A percentile compares a stretch with the other conserved stretches of the same genome.
phyloP scores from a whole-genome alignment of 805 yeast species.

The Candida morakotiae region DNA sequence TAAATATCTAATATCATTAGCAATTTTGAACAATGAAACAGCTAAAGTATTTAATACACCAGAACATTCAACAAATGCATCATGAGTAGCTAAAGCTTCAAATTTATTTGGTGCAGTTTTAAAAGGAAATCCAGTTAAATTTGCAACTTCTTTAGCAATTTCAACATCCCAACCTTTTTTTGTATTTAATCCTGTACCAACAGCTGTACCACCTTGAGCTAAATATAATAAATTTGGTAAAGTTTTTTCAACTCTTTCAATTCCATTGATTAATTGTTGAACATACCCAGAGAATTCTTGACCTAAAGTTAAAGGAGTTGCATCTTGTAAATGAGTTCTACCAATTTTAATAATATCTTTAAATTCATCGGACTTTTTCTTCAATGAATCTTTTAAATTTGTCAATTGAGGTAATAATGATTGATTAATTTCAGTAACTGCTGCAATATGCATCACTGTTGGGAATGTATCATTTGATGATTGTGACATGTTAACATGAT shows the following conservation, averaged over 20 bases:
- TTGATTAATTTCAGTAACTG: slow-evolving; percentile 29
- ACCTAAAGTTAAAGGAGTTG: slow-evolving; percentile 38
- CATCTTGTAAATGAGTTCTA: slow-evolving; percentile 39
- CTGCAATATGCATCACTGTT: slow-evolving; percentile 40
- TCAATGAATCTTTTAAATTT: slow-evolving; percentile 30
- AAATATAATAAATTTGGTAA: slow-evolving; percentile 30
- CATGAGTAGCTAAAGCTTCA: slow-evolving; percentile 40
- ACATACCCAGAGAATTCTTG: slow-evolving; percentile 39
- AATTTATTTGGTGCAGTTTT: slow-evolving; percentile 38
- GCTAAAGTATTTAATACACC: slow-evolving; percentile 39
- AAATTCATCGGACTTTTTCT: slow-evolving; percentile 27
- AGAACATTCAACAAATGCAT: slow-evolving; percentile 37
- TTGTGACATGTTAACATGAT: slow-evolving; percentile 38
- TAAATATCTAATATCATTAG: slow-evolving; percentile 36
- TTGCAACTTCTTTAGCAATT: slow-evolving; percentile 30
- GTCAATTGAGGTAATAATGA: slow-evolving; percentile 29
- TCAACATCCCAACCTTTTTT: slow-evolving; percentile 32
- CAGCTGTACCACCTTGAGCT: slow-evolving; percentile 42
- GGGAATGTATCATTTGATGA: slow-evolving; percentile 39
- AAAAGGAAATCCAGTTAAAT: slow-evolving; percentile 29
- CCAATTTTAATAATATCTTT: slow-evolving; percentile 34
- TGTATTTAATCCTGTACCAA: slow-evolving; percentile 39
- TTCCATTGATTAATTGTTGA: slow-evolving; percentile 33
- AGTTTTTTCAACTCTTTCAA: slow-evolving; percentile 27
- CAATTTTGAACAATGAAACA: slow-evolving; percentile 33